Conservation (phyloP, 768 basidiomycete genomes). For the Strobilomyces echinocephalus region DNA sequence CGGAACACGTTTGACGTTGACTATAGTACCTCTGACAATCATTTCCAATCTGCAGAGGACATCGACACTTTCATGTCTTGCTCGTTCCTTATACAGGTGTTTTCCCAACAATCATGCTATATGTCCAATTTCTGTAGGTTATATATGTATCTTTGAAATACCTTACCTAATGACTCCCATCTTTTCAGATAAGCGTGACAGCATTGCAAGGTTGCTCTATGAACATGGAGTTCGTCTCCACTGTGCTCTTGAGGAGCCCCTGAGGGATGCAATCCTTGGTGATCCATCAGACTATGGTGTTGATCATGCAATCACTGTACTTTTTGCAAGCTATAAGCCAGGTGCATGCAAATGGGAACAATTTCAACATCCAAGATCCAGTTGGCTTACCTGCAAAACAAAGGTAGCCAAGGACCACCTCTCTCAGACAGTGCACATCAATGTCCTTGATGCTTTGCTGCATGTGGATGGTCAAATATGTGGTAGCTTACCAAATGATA, state of each 20-base stretch:
- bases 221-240: conserved; percentile 24
- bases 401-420: not conserved
- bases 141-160: no score
- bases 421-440: not conserved
- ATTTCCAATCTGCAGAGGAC: no score
- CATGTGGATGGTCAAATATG: conserved; percentile 14
- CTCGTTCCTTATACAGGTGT: conserved; percentile 17
- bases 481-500: no score
- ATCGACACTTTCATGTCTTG: conserved; percentile 15
- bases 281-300: conserved; percentile 4
- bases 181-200: no score
- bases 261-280: not conserved
- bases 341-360: conserved; percentile 8
- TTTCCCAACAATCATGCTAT: no score
- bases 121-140: not conserved
- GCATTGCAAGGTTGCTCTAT: not conserved
- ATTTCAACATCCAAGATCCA: not conserved
- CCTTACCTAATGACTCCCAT: no score
- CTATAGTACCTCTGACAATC: no score
- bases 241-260: conserved; percentile 10
- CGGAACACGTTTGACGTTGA: not conserved
- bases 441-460: conserved; percentile 16
- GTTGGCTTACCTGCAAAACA: conserved; percentile 15
- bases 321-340: conserved; percentile 7
- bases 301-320: conserved; percentile 9